Conservation (phyloP, 345 rosid species). For the Rubroshorea leprosula region DNA sequence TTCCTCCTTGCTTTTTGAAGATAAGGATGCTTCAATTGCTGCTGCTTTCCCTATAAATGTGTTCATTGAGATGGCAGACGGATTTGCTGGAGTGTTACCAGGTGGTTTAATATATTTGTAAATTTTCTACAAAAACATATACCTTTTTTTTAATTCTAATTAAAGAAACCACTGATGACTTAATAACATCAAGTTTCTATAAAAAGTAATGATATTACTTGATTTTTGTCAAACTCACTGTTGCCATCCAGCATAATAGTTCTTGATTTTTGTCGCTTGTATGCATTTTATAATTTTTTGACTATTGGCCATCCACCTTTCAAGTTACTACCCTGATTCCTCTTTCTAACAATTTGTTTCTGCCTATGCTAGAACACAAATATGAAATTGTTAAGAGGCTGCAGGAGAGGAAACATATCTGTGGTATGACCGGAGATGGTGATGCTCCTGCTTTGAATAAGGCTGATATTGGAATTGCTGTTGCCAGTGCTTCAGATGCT, state of each 20-base stretch:
- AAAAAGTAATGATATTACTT: background rate
- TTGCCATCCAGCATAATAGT: too few relatives aligned
- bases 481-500: conserved; percentile 93
- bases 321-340: background rate
- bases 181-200: background rate
- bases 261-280: background rate
- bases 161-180: background rate
- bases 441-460: conserved; percentile 93
- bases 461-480: conserved; percentile 97
- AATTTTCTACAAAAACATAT: background rate
- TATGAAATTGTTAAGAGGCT: conserved; percentile 83
- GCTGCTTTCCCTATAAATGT: conserved; percentile 80
- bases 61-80: conserved; percentile 91
- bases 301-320: background rate
- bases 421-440: conserved; percentile 98
- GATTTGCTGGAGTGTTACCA: conserved; percentile 93
- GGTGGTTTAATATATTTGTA: conserved; percentile 33
- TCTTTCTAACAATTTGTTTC: conserved; percentile 7
- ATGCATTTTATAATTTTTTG: background rate
- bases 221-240: too few relatives aligned
- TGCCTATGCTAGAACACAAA: conserved; percentile 55
- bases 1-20: conserved; percentile 75
- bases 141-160: background rate
- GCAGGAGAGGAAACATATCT: conserved; percentile 84
- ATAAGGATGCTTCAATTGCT: conserved; percentile 73